A percentile compares a stretch with the other conserved stretches of the same genome.
phyloP scores from a whole-genome alignment of 305 asterid species.

The Striga hermonthica region DNA sequence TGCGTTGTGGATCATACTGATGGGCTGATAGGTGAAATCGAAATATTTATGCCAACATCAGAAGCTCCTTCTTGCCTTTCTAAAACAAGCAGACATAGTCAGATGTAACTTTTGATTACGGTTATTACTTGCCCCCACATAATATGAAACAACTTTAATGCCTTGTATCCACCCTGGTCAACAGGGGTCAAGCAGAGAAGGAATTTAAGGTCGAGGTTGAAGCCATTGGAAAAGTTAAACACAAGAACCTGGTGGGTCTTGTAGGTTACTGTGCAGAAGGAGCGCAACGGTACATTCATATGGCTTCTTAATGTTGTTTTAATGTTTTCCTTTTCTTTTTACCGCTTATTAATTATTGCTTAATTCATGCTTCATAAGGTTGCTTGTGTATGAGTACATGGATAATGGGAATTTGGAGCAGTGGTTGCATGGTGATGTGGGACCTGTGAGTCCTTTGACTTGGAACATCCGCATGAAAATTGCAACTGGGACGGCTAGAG shows the following conservation, averaged over 20 bases:
- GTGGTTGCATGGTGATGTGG: conserved; percentile 89
- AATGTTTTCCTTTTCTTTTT: conserved; percentile 9
- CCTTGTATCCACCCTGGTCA: conserved; percentile 21
- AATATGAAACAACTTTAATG: conserved; percentile 15
- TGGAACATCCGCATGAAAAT: conserved; percentile 89
- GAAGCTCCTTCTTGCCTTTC: conserved; percentile 11
- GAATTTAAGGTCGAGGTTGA: conserved; percentile 96
- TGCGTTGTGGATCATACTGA: too few species aligned
- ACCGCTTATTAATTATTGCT: conserved; percentile 7
- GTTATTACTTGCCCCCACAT: conserved; percentile 4
- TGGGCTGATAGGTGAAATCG: not conserved
- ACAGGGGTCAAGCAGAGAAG: conserved; percentile 92
- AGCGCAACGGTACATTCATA: conserved; percentile 51
- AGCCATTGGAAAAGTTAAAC: conserved; percentile 94
- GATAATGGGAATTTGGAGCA: conserved; percentile 92
- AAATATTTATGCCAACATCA: conserved; percentile 1
- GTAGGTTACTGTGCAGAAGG: conserved; percentile 92
- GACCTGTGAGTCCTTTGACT: conserved; percentile 76
- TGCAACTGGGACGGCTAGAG: conserved; percentile 84
- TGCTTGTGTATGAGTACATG: conserved; percentile 81
- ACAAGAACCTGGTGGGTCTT: conserved; percentile 86
- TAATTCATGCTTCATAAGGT: conserved; percentile 39
- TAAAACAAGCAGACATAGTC: conserved; percentile 15
- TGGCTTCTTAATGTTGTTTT: not conserved
- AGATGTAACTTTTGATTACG: conserved; percentile 4